phyloP scores from a whole-genome alignment of 331 rosid genomes.

The Erythrophleum ivorense region DNA sequence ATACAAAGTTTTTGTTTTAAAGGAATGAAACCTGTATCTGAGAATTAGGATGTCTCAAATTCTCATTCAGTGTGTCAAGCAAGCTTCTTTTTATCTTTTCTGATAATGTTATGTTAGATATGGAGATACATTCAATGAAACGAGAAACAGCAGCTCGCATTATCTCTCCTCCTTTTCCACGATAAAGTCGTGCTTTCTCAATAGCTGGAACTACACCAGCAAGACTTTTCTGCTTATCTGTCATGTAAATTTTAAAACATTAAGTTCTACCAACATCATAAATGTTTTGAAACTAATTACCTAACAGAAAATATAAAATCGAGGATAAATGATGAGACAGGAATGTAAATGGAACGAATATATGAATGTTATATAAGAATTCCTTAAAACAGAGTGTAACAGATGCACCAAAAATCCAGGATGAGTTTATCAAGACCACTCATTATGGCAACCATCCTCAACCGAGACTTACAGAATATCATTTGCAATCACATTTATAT shows the following conservation, averaged over 20 bases:
- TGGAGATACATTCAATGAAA: constrained; percentile 81
- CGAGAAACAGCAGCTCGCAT: constrained; percentile 96
- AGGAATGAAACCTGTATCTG: constrained; percentile 82
- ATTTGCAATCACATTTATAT: constrained; percentile 20
- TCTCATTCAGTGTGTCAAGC: constrained; percentile 86
- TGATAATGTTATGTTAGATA: constrained; percentile 57
- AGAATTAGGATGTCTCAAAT: constrained; percentile 96
- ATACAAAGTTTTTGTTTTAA: constrained; percentile 24
- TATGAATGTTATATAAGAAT: neutral
- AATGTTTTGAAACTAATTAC: constrained; percentile 25
- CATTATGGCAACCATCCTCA: constrained; percentile 28
- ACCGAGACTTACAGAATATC: neutral
- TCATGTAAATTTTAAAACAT: constrained; percentile 37
- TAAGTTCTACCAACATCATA: constrained; percentile 27
- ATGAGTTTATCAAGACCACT: constrained; percentile 24
- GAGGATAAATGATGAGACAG: neutral
- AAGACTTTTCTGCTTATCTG: constrained; percentile 78
- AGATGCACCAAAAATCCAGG: neutral
- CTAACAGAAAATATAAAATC: neutral
- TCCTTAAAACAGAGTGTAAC: constrained; percentile 15
- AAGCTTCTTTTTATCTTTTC: constrained; percentile 73
- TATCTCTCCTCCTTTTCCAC: constrained; percentile 99
- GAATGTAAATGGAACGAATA: neutral
- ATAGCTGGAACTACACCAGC: constrained; percentile 85
- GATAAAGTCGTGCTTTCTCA: constrained; percentile 91